Evolutionary conservation across 257 asterid species (phyloP).

Genomic region (Hygrophila difformis): DNA sequence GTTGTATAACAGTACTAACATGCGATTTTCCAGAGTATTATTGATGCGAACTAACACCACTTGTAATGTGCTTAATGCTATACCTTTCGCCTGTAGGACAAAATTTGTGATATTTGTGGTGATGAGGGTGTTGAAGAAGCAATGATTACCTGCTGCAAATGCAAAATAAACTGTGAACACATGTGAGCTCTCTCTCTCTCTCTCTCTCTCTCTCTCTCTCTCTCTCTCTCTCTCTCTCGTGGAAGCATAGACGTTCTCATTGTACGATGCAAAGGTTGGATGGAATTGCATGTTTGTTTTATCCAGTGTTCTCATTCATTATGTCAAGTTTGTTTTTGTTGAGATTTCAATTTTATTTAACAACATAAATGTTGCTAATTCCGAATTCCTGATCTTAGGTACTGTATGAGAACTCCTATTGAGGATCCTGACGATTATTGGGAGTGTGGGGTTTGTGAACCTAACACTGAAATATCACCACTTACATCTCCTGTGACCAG

Average conservation of each 20-base stretch:
- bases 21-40: too few relatives aligned
- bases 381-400: constrained; percentile 27
- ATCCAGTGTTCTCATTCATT: background rate
- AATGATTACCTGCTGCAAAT: constrained; percentile 24
- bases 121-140: constrained; percentile 29
- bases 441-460: constrained; percentile 30
- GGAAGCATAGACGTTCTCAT: background rate
- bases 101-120: constrained; percentile 37
- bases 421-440: constrained; percentile 14
- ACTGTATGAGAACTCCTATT: constrained; percentile 24
- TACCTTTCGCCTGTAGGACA: constrained; percentile 24
- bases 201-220: background rate
- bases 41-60: background rate
- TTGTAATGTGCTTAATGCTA: constrained; percentile 5
- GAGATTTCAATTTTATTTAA: background rate
- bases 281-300: background rate
- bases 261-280: background rate
- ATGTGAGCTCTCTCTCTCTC: constrained; percentile 26
- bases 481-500: constrained; percentile 3
- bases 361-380: background rate
- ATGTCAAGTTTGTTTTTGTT: background rate
- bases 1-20: too few relatives aligned
- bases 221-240: background rate
- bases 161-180: constrained; percentile 31
- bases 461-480: background rate